phyloP scores from a whole-genome alignment of 148 eudicot genomes.

The Nepenthes gracilis region DNA sequence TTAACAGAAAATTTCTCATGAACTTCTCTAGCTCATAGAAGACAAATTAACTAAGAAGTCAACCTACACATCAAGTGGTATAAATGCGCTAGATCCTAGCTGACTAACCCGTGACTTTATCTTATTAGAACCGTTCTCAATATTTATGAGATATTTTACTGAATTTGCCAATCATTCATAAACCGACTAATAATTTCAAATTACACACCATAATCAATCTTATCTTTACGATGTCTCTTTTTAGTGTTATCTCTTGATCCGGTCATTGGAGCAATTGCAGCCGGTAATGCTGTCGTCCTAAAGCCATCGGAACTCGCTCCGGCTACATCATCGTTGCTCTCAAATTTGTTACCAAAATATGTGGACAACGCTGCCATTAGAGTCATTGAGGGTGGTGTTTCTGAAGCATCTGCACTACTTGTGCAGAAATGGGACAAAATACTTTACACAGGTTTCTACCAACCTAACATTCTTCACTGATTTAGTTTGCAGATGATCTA shows the following conservation, averaged over 20 bases:
- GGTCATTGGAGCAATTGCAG: constrained; percentile 83
- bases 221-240: neutral
- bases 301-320: constrained; percentile 91
- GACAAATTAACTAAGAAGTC: too few relatives aligned
- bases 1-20: too few relatives aligned
- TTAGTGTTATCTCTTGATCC: constrained; percentile 82
- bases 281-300: constrained; percentile 82
- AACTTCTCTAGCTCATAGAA: too few relatives aligned
- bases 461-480: neutral
- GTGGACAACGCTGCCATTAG: constrained; percentile 48
- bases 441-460: constrained; percentile 76
- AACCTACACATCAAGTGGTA: too few relatives aligned
- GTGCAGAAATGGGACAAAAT: constrained; percentile 95
- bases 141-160: too few relatives aligned
- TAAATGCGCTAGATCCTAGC: too few relatives aligned
- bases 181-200: too few relatives aligned
- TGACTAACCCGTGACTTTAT: too few relatives aligned
- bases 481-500: neutral
- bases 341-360: constrained; percentile 50
- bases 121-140: too few relatives aligned
- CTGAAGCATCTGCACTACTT: constrained; percentile 62
- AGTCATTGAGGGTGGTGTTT: constrained; percentile 70
- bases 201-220: too few relatives aligned
- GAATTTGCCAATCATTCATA: too few relatives aligned
- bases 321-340: constrained; percentile 59